Evolutionary conservation across 352 stramenopile species (phyloP).

Genomic region (Phytopythium kandeliae): DNA sequence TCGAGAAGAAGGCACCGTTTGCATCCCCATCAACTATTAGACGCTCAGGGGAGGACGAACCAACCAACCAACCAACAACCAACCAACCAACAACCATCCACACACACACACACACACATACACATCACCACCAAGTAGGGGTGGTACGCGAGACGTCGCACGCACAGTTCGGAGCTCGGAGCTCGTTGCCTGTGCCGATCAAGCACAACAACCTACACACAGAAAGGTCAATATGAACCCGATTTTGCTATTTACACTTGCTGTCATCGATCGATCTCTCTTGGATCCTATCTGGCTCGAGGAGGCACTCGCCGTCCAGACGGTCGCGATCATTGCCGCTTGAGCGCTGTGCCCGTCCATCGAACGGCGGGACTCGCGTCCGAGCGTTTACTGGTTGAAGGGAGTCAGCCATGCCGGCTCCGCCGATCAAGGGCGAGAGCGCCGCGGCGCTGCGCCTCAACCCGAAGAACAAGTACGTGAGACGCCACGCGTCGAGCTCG

Average conservation of each 20-base stretch:
- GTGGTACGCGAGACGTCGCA: constrained; percentile 13
- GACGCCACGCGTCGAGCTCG: too few relatives aligned
- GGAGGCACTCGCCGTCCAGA: not conserved
- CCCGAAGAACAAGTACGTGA: constrained; percentile 23
- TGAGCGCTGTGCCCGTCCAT: not conserved
- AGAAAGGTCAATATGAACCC: not conserved
- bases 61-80: too few relatives aligned
- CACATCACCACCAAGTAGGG: constrained; percentile 17
- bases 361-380: not conserved
- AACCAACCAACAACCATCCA: not conserved
- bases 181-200: not conserved
- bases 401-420: constrained; percentile 29
- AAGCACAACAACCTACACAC: constrained; percentile 8
- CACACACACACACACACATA: not conserved
- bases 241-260: constrained; percentile 8
- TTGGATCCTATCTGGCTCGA: too few relatives aligned
- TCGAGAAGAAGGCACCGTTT: constrained; percentile 3
- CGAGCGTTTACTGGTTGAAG: too few relatives aligned
- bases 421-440: constrained; percentile 27
- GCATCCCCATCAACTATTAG: not conserved
- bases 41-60: too few relatives aligned
- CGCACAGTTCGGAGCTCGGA: not conserved
- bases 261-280: too few relatives aligned
- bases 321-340: not conserved
- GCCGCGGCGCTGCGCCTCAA: constrained; percentile 45